phyloP scores from a whole-genome alignment of 106 monocot species.

The Gastrodia elata region DNA sequence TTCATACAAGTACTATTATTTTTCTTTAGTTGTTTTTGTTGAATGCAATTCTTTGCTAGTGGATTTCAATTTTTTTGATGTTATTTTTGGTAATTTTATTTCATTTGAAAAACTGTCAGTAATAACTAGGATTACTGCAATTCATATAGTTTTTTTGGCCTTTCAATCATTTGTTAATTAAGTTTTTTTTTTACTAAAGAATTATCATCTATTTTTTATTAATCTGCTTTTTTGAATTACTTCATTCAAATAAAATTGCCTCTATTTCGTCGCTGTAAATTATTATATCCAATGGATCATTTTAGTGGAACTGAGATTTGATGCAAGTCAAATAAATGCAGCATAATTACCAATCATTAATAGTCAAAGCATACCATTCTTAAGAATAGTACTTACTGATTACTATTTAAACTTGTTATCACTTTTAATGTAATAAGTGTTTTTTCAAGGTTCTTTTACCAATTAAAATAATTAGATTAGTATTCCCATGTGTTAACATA shows the following conservation, averaged over 20 bases:
- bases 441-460: not conserved
- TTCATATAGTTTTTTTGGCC: not conserved
- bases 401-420: not conserved
- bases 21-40: not conserved
- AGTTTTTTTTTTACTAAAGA: not conserved
- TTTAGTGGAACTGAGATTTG: not conserved
- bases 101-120: not conserved
- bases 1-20: conserved; percentile 71
- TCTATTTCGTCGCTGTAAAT: not conserved
- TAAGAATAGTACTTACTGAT: not conserved
- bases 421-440: too few species aligned
- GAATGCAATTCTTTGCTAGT: not conserved
- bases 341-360: not conserved
- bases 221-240: not conserved
- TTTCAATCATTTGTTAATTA: not conserved
- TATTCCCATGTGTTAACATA: not conserved
- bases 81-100: not conserved
- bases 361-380: not conserved
- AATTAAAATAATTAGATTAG: not conserved
- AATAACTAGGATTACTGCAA: not conserved
- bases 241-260: not conserved
- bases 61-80: not conserved
- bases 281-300: not conserved
- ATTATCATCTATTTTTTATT: not conserved
- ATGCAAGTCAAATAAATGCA: not conserved